A percentile compares a stretch with the other conserved stretches of the same genome.
These are phyloP conservation scores for Metschnikowia continentalis DNA, from an alignment of 805 yeast species.

Conservation along the genomic window DNA sequence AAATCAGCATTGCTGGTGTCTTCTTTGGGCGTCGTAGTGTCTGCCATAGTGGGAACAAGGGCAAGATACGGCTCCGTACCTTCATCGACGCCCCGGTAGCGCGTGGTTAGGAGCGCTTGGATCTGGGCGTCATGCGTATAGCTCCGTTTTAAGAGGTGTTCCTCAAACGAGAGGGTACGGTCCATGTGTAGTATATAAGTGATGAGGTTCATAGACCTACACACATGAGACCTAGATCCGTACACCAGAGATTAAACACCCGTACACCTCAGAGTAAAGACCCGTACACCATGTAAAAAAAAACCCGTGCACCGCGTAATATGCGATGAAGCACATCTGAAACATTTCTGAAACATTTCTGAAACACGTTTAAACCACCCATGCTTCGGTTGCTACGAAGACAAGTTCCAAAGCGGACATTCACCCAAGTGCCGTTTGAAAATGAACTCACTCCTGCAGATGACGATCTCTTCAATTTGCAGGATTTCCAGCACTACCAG, in stretches of 20 bases:
- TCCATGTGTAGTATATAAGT: conserved; percentile 28
- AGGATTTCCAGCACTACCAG: conserved; percentile 37
- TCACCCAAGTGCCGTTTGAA: conserved; percentile 33
- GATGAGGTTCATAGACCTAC: neutral
- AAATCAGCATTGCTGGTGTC: conserved; percentile 1
- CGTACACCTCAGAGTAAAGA: too few species aligned
- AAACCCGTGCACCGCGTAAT: neutral
- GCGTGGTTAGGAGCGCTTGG: conserved; percentile 36
- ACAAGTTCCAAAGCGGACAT: neutral
- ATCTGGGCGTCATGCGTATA: conserved; percentile 36
- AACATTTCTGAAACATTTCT: too few species aligned
- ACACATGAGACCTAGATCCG: too few species aligned
- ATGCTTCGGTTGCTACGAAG: conserved; percentile 1
- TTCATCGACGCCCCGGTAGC: conserved; percentile 43
- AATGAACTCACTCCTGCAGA: conserved; percentile 35
- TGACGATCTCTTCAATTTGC: conserved; percentile 33
- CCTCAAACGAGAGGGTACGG: conserved; percentile 42
- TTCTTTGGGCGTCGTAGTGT: neutral
- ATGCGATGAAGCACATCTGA: neutral
- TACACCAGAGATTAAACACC: too few species aligned
- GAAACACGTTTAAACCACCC: neutral
- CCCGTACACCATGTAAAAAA: too few species aligned
- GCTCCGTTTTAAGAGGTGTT: conserved; percentile 42
- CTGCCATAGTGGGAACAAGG: conserved; percentile 19
- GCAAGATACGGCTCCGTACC: conserved; percentile 34